Conservation (phyloP, 192 early-diverging fungal species). For the Linnemannia hyalina region DNA sequence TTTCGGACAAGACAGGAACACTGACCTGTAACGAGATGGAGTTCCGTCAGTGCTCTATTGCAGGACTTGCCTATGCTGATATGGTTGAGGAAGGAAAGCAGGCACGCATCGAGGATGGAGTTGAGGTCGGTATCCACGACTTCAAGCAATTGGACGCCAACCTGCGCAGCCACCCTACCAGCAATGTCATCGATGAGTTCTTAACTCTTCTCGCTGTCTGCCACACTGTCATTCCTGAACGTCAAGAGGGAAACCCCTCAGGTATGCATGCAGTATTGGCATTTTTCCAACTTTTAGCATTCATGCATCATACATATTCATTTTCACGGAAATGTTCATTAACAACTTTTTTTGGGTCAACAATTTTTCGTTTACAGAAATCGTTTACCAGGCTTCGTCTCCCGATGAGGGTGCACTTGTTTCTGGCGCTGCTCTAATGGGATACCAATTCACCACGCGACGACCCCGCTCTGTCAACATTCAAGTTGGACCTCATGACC, state of each 20-base stretch:
- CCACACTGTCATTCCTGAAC: constrained; percentile 98
- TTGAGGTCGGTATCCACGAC: constrained; percentile 74
- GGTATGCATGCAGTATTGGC: constrained; percentile 24
- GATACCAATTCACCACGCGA: constrained; percentile 78
- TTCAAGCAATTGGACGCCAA: constrained; percentile 75
- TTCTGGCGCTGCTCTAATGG: constrained; percentile 74
- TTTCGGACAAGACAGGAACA: constrained; percentile 96
- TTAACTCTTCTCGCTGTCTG: constrained; percentile 91
- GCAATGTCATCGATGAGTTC: constrained; percentile 87
- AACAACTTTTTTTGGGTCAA: not conserved
- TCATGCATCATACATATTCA: not conserved
- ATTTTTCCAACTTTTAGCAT: not conserved
- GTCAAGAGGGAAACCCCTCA: constrained; percentile 55
- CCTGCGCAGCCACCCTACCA: constrained; percentile 68
- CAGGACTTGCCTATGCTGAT: constrained; percentile 91
- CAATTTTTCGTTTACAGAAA: constrained; percentile 53
- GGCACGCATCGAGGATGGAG: constrained; percentile 79
- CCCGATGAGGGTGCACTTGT: constrained; percentile 98
- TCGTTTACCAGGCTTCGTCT: constrained; percentile 95
- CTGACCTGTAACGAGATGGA: constrained; percentile 93
- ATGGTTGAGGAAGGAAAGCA: constrained; percentile 91
- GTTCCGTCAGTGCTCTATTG: constrained; percentile 91
- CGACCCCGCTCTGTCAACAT: constrained; percentile 71
- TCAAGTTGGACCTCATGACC: constrained; percentile 53
- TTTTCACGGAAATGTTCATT: not conserved